Base-by-base conservation (phyloP, 306 rosid species). In the Acacia melanoxylon region DNA sequence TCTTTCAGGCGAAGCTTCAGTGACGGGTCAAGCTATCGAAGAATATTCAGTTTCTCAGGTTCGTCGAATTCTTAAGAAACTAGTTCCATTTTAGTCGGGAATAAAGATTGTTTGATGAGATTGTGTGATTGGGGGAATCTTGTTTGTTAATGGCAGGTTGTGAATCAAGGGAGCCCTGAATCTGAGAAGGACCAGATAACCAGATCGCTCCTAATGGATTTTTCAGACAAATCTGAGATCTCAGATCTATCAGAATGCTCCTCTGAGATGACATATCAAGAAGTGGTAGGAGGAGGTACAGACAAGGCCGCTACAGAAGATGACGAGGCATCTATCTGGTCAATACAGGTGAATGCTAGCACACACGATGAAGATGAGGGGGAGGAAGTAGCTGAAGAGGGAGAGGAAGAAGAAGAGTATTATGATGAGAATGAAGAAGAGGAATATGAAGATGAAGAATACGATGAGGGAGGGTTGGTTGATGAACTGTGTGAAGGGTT, bases 271-370 rank as follows among this genome's bases (percentile, higher is more conserved):
- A 86, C 90, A 27, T 84, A 58, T 54, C 74, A 85, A 78, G 84
- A 33, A 75, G 86, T 62, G 58, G 54, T 45, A 13, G 65, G 40
- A 75, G 84, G 56, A 56, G 63, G 31, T 2, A 70, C 66, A 67
- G 86, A 79, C 71, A 83, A 79, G 63, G 29, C 81, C 40, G 76
- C 83, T 1, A 72, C 76, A 3, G 98, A 92, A 41, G 99, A 96
- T 33, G 99, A 91, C 76, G 90, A 85, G 61, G 87, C 94, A 29
- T 96, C 98, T 3, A 13, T 93, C 37, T 96, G 99, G 99, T 96
- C 98, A 3, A 90, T 93, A 6, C 98, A 93, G 78, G 98, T 88
- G 22, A 95, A 95, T 66, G 97, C 92, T 31, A 92, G 97, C 67
- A 85, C 84, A 13, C 87, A 67, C 5, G 91, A 87, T 56, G 94